Base-by-base conservation (phyloP, 768 basidiomycete species). In the Saitozyma podzolica region DNA sequence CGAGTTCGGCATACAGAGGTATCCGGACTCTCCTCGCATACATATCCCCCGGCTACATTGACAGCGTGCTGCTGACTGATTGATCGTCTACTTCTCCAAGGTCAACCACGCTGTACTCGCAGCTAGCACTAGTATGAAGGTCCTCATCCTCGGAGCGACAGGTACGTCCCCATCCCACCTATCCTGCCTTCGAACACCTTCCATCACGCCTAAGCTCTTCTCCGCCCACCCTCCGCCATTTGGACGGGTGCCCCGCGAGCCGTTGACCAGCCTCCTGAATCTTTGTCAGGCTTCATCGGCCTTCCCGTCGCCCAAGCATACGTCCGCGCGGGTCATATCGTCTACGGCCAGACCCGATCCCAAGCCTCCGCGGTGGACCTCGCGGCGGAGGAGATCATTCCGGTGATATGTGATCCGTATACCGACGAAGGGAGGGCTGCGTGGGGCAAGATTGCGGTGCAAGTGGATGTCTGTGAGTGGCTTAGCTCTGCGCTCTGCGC, bases 281-380 rank as follows among this genome's bases (percentile, higher is more conserved):
- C 29, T 29, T 29, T 29, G 20, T 9, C 29, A 69, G 83, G 83
- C 20, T 83, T 82, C 72, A 81, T 84, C 48, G 83, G 83, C 0
- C 61, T 80, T 6, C 83, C 83, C 6, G 79, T 80, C 14, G 78
- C 82, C 4, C 81, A 83, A 58, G 84, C 84, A 0, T 79, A 83
- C 42, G 76, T 80, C 10, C 82, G 83, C 37, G 81, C 80, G 0
- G 84, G 84, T 0, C 83, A 84, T 57, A 77, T 79, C 17, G 84
- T 84, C 0, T 83, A 83, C 58, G 83, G 83, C 16, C 67, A 79
- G 40, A 83, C 83, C 0, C 81, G 84, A 47, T 82, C 82, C 0
- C 29, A 58, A 10, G 66, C 51, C 3, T 82, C 82, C 54, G 80
- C 73, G 0, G 79, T 77, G 40, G 53, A 59, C 42, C 76, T 84